Percentiles rank a stretch among this genome's conserved stretches.
Evolutionary conservation across 108 stramenopile species (phyloP).

Genomic region (Pseudonitzschia multiseries): DNA sequence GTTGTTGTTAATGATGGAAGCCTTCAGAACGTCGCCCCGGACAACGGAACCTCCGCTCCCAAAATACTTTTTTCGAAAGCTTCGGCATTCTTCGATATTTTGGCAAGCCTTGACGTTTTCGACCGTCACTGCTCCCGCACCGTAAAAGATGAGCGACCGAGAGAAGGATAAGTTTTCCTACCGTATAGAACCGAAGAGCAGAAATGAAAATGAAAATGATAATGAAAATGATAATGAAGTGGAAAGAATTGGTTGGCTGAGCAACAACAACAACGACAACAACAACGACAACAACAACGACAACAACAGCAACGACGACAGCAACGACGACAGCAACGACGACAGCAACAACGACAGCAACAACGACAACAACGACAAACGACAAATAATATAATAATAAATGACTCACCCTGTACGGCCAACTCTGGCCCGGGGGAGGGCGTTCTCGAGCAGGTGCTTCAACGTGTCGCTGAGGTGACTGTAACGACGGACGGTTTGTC

Average conservation of each 20-base stretch:
- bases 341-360: background rate
- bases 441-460: slow-evolving; percentile 86
- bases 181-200: too few species aligned
- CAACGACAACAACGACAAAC: background rate
- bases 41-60: slow-evolving; percentile 42
- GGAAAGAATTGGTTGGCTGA: background rate
- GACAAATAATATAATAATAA: too few species aligned
- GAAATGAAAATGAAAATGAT: too few species aligned
- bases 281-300: background rate
- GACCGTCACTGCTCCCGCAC: slow-evolving; percentile 71
- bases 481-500: background rate
- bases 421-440: slow-evolving; percentile 47
- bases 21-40: slow-evolving; percentile 18
- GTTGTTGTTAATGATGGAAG: background rate
- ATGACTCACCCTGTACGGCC: slow-evolving; percentile 41
- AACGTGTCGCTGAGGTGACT: slow-evolving; percentile 18
- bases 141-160: slow-evolving; percentile 86
- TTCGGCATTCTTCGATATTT: slow-evolving; percentile 66
- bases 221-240: background rate
- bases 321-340: too few species aligned
- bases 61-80: slow-evolving; percentile 73
- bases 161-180: slow-evolving; percentile 83
- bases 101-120: slow-evolving; percentile 77
- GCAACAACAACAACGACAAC: background rate
- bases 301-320: background rate